phyloP scores from a whole-genome alignment of 371 early-diverging fungal species.

The Apophysomyces trapeziformis region DNA sequence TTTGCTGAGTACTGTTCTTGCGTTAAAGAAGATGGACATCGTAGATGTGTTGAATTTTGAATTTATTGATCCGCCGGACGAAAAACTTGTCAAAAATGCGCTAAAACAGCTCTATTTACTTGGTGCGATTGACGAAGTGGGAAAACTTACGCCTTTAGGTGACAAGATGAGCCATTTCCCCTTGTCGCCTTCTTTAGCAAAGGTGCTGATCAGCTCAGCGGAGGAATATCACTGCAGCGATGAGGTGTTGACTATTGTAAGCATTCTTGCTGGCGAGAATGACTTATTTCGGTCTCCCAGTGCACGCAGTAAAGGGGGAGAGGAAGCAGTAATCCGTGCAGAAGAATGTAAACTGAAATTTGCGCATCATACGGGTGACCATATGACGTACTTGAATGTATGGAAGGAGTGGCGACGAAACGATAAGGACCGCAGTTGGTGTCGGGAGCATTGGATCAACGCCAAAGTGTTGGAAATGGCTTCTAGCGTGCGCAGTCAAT shows the following conservation, averaged over 20 bases:
- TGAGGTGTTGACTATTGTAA: conserved; percentile 55
- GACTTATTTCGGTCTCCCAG: conserved; percentile 75
- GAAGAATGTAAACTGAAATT: conserved; percentile 77
- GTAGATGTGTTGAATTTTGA: conserved; percentile 93
- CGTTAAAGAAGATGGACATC: conserved; percentile 92
- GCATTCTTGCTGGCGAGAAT: conserved; percentile 88
- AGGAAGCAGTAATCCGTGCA: conserved; percentile 76
- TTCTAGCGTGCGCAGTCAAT: conserved; percentile 86
- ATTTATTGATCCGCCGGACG: conserved; percentile 94
- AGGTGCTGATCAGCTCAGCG: conserved; percentile 79
- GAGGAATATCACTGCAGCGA: conserved; percentile 47
- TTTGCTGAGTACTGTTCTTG: conserved; percentile 84
- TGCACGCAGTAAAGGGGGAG: conserved; percentile 52
- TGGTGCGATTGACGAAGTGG: conserved; percentile 93
- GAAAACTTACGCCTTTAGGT: conserved; percentile 92
- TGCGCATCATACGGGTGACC: conserved; percentile 83
- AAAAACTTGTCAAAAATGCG: conserved; percentile 81
- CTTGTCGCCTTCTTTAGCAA: conserved; percentile 91
- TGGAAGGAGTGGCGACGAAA: conserved; percentile 89
- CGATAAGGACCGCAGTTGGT: conserved; percentile 80
- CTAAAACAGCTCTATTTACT: conserved; percentile 91
- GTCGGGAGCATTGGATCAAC: conserved; percentile 90
- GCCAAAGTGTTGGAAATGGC: conserved; percentile 85
- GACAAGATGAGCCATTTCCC: conserved; percentile 95
- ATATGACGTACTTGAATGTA: conserved; percentile 85